phyloP scores from a whole-genome alignment of 768 basidiomycete species.

The Serendipita sp. region DNA sequence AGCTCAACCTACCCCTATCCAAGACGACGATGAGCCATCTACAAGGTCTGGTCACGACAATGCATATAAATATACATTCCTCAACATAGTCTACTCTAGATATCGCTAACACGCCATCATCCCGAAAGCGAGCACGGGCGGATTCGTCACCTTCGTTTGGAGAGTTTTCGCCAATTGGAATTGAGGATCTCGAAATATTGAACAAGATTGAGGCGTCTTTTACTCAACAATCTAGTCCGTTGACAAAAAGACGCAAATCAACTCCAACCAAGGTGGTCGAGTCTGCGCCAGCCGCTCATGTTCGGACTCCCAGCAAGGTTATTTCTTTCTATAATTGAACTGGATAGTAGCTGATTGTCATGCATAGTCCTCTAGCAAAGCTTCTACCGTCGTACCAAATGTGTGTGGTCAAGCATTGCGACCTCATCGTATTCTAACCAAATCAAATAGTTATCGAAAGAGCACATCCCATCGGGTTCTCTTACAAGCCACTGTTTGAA shows the following conservation, averaged over 20 bases:
- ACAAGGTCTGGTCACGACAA: not conserved
- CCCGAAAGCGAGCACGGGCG: not conserved
- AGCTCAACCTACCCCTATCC: not conserved
- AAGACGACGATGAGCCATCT: not conserved
- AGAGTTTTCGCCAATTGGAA: not conserved
- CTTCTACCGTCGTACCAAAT: not conserved
- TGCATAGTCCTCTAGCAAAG: not conserved
- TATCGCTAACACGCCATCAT: not conserved
- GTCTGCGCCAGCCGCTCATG: not conserved
- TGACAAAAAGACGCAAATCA: not conserved
- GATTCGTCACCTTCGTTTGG: constrained; percentile 4
- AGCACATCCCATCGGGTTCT: too few relatives aligned
- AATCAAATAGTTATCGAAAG: too few relatives aligned
- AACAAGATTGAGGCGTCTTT: not conserved
- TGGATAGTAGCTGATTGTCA: not conserved
- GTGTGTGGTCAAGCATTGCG: too few relatives aligned
- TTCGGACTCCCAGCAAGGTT: not conserved
- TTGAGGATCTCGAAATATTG: not conserved
- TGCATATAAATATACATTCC: not conserved
- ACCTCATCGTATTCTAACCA: too few relatives aligned
- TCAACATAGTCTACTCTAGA: not conserved
- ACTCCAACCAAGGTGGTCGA: not conserved
- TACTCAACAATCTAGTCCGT: not conserved
- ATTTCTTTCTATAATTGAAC: not conserved
- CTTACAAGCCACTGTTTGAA: too few relatives aligned